A percentile compares a stretch with the other conserved stretches of the same genome.
phyloP scores from a whole-genome alignment of 1,284 basidiomycete species.

The Dichomitus squalens region DNA sequence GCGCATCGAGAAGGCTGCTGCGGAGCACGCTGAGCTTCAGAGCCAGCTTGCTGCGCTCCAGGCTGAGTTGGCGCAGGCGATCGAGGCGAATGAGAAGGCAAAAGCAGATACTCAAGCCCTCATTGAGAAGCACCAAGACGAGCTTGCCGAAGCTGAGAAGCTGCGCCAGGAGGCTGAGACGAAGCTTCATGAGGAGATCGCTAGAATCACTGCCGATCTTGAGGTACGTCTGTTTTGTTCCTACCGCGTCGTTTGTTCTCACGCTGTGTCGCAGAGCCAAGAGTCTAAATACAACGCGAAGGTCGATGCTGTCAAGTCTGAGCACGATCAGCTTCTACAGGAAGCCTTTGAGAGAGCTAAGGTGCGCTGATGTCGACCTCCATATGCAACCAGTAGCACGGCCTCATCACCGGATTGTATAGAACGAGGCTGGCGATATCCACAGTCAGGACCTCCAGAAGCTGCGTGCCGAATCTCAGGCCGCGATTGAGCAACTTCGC shows the following conservation, averaged over 20 bases:
- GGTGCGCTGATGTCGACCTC: conserved; percentile 40
- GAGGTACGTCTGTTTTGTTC: conserved; percentile 46
- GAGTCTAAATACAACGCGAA: conserved; percentile 68
- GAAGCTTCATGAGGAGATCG: conserved; percentile 61
- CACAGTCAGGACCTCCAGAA: conserved; percentile 73
- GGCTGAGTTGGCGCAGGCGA: conserved; percentile 46
- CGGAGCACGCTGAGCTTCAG: conserved; percentile 48
- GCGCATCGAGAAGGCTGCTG: conserved; percentile 45
- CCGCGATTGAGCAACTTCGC: conserved; percentile 69
- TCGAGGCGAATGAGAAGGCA: conserved; percentile 50
- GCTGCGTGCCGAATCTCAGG: conserved; percentile 66
- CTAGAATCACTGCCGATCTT: conserved; percentile 59
- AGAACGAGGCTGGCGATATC: conserved; percentile 67
- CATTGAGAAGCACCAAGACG: conserved; percentile 46
- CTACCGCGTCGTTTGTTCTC: neutral
- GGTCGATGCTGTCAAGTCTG: conserved; percentile 65
- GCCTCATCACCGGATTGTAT: neutral
- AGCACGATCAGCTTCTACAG: conserved; percentile 65
- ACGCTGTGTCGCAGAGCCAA: conserved; percentile 53
- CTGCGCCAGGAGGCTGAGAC: conserved; percentile 49
- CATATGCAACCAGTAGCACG: neutral
- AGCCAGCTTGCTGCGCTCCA: conserved; percentile 50
- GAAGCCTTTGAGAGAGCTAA: conserved; percentile 78
- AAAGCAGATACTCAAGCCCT: conserved; percentile 46
- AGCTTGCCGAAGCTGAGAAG: conserved; percentile 52